Percentiles rank a stretch among this genome's conserved stretches.
Conservation (phyloP, 140 eudicot species). For the Oenanthe javanica region DNA sequence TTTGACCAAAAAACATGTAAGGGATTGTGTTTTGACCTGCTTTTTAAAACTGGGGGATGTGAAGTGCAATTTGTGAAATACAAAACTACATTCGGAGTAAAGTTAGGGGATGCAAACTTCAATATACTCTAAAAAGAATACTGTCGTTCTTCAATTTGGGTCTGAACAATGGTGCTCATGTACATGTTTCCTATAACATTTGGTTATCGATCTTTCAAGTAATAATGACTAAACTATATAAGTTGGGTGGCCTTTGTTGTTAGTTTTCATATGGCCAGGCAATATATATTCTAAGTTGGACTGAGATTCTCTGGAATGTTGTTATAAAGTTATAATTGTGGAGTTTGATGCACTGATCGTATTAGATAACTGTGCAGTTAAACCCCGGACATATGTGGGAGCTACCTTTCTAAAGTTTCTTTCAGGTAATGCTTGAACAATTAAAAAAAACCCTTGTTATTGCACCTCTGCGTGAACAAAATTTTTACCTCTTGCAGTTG, state of each 20-base stretch:
- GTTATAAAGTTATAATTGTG: neutral
- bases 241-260: neutral
- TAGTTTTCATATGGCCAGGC: neutral
- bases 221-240: neutral
- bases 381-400: conserved; percentile 70
- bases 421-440: conserved; percentile 42
- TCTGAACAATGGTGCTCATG: neutral
- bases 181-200: neutral
- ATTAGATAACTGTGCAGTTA: conserved; percentile 41
- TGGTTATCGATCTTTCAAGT: neutral
- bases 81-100: too few relatives aligned
- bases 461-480: neutral
- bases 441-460: neutral
- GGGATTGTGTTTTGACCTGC: too few relatives aligned
- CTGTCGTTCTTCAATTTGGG: too few relatives aligned
- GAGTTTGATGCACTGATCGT: conserved; percentile 13
- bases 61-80: too few relatives aligned
- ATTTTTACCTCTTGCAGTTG: neutral
- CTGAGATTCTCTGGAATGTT: neutral
- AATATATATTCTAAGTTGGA: neutral
- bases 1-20: too few relatives aligned
- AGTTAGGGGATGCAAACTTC: too few relatives aligned
- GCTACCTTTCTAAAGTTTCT: conserved; percentile 78
- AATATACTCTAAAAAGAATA: too few relatives aligned
- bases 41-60: too few relatives aligned